A percentile compares a stretch with the other conserved stretches of the same genome.
Evolutionary conservation across 352 stramenopile genomes (phyloP).

Genomic region (Pythium angustatum): DNA sequence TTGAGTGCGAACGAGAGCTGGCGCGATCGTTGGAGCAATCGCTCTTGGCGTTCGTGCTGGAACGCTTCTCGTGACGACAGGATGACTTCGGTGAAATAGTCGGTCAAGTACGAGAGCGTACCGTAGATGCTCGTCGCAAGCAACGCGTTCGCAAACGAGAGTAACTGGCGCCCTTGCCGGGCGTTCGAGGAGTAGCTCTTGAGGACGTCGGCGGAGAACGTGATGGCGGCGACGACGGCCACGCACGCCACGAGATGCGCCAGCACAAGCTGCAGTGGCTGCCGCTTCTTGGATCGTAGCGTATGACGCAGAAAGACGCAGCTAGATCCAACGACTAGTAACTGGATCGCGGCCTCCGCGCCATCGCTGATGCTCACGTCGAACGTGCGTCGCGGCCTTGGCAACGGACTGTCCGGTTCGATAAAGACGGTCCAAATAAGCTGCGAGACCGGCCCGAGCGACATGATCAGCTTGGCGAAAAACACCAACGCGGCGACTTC

Average conservation of each 20-base stretch:
- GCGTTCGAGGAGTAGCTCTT: slow-evolving; percentile 16
- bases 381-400: not conserved
- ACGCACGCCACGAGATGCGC: slow-evolving; percentile 15
- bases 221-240: slow-evolving; percentile 24
- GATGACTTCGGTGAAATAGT: slow-evolving; percentile 33
- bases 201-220: slow-evolving; percentile 25
- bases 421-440: slow-evolving; percentile 23
- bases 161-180: slow-evolving; percentile 23
- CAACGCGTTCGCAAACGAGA: slow-evolving; percentile 33
- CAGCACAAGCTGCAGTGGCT: slow-evolving; percentile 32
- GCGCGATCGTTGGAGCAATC: slow-evolving; percentile 6
- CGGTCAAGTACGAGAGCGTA: slow-evolving; percentile 34
- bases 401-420: slow-evolving; percentile 2
- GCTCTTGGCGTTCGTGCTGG: slow-evolving; percentile 7
- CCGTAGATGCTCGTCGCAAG: slow-evolving; percentile 34
- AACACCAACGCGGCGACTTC: slow-evolving; percentile 32
- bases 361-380: slow-evolving; percentile 6
- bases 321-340: slow-evolving; percentile 16
- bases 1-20: slow-evolving; percentile 19
- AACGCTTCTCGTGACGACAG: slow-evolving; percentile 17
- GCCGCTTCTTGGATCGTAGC: slow-evolving; percentile 8
- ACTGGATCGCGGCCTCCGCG: slow-evolving; percentile 20
- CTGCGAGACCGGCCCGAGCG: slow-evolving; percentile 18
- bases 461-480: slow-evolving; percentile 16
- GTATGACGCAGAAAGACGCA: slow-evolving; percentile 31